Base-by-base conservation (phyloP, 2,329 filamentous ascomycete genomes). In the Diaporthe humulicola region DNA sequence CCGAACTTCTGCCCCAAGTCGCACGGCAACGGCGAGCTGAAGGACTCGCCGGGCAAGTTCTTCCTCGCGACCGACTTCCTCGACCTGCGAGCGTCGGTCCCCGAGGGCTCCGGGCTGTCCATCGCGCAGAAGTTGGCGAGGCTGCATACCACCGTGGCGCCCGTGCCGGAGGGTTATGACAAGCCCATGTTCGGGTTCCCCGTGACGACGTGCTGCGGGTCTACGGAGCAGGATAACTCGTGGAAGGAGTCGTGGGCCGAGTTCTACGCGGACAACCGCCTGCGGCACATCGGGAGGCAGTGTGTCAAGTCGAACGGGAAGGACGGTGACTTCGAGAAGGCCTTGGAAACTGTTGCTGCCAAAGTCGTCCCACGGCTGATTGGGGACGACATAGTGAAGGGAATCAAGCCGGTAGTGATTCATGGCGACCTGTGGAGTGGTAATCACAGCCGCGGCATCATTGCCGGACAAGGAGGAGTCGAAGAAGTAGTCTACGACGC, bases 341-440 rank as follows among this genome's bases (percentile, higher is more conserved):
- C 94, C 0, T 91, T 98, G 0, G 92, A 96, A 78, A 84, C 83
- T 58, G 92, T 92, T 0, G 92, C 90, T 0, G 79, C 81, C 0
- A 83, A 84, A 10, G 93, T 98, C 0, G 94, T 98, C 1, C 95
- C 95, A 0, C 85, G 93, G 1, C 84, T 98, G n/a, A 85, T 98
- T 17, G 91, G 92, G 0, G 91, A 94, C 70, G 87, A 85, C 0
- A 90, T 92, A 80, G 83, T 97, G 15, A 85, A 90, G 64, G 89
- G 88, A 0, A 88, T 97, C 36, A 86, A 82, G n/a, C 95, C 96
- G 0, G 95, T 97, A 0, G 90, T 98, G 8, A 87, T 98, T 0
- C 96, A 98, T 81, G 96, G 96, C 0, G 96, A 98, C 84, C 83
- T 98, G n/a, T 98, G 96, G 96, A 94, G 92, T 77, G 96, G 96